phyloP scores from a whole-genome alignment of 139 green algal species.

The Closterium sp. region DNA sequence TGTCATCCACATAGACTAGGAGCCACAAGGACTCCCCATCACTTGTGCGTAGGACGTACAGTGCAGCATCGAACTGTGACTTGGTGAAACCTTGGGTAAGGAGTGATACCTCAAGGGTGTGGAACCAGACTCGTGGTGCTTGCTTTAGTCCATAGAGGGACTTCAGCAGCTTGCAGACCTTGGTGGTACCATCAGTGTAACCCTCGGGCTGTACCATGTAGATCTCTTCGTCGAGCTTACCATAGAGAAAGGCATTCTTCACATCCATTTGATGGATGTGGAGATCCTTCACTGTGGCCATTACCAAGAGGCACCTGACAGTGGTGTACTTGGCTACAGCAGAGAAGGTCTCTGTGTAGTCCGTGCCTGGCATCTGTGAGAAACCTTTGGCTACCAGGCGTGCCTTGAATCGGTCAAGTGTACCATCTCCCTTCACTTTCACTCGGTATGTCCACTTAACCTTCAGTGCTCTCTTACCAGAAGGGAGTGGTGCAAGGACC shows the following conservation, averaged over 20 bases:
- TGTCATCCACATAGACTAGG: background rate
- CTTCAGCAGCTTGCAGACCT: background rate
- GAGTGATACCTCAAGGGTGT: background rate
- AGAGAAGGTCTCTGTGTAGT: constrained; percentile 29
- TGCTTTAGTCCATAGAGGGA: background rate
- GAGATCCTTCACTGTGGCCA: background rate
- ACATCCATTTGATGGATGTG: constrained; percentile 34
- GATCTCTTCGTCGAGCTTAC: constrained; percentile 28
- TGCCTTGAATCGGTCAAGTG: constrained; percentile 17
- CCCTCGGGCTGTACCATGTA: constrained; percentile 8
- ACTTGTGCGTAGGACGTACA: background rate
- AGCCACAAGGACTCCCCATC: background rate
- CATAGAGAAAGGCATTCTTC: constrained; percentile 41
- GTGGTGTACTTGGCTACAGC: constrained; percentile 22
- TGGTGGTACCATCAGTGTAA: background rate
- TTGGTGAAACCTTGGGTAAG: background rate
- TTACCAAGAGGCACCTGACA: background rate
- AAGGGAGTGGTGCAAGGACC: background rate
- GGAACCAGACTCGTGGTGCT: background rate
- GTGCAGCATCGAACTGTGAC: background rate
- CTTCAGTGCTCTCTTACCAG: background rate
- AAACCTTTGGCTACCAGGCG: constrained; percentile 31
- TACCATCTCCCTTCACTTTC: background rate
- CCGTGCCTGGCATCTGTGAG: constrained; percentile 8
- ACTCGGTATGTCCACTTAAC: constrained; percentile 28